phyloP scores from a whole-genome alignment of 352 stramenopile genomes.

The Aphanomyces cochlioides region DNA sequence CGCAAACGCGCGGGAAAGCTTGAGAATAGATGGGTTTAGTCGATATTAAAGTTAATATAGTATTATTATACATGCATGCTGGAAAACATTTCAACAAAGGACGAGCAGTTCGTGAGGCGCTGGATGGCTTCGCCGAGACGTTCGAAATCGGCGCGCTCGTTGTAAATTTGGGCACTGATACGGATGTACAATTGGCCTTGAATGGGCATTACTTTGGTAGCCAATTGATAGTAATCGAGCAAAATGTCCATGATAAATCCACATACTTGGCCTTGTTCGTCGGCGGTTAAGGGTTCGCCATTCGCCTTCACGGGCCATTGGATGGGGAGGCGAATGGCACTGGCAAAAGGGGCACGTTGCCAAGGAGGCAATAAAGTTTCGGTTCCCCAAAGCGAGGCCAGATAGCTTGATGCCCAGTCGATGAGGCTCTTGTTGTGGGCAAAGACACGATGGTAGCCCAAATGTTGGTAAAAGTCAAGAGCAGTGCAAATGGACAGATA shows the following conservation, averaged over 20 bases:
- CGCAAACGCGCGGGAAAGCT: no score
- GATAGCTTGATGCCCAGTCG: slow-evolving; percentile 72
- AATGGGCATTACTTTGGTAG: slow-evolving; percentile 65
- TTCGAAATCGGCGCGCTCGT: slow-evolving; percentile 76
- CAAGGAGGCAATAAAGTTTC: slow-evolving; percentile 64
- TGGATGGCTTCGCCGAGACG: slow-evolving; percentile 65
- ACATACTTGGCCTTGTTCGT: slow-evolving; percentile 61
- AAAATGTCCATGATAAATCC: slow-evolving; percentile 79
- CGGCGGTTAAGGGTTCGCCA: slow-evolving; percentile 46
- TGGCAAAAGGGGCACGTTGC: slow-evolving; percentile 79
- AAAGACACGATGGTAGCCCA: slow-evolving; percentile 66
- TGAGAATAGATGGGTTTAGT: slow-evolving; percentile 5
- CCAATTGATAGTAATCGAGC: slow-evolving; percentile 64
- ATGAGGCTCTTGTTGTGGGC: slow-evolving; percentile 82
- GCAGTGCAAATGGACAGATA: slow-evolving; percentile 78
- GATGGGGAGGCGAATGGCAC: slow-evolving; percentile 72
- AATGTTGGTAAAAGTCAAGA: slow-evolving; percentile 79
- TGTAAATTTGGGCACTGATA: slow-evolving; percentile 84
- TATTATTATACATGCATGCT: slow-evolving; percentile 25
- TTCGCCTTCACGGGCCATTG: slow-evolving; percentile 46
- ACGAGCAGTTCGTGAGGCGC: slow-evolving; percentile 45
- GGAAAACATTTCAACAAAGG: slow-evolving; percentile 28
- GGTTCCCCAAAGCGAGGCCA: slow-evolving; percentile 70
- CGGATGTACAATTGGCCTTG: slow-evolving; percentile 67
- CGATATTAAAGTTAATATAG: slow-evolving; percentile 10